Evolutionary conservation across 2,329 filamentous ascomycete species (phyloP), one percentile per base, ranked within the genome.

Genomic region (Aspergillus piperis): DNA sequence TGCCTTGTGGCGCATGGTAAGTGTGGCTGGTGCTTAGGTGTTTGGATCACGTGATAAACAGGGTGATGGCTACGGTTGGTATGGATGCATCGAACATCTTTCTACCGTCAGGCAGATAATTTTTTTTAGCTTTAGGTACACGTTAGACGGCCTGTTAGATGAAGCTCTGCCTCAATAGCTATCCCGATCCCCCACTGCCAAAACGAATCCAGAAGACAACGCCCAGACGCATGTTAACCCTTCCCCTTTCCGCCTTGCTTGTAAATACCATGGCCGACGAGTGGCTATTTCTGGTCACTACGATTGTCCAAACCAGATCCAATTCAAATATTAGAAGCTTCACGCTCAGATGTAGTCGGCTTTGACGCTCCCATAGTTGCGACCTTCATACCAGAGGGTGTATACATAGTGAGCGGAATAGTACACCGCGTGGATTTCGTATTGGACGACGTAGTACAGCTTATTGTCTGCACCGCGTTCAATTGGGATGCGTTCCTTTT

Each of bases 1-100:
- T 63, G 65, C 59, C 49, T 55, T 62, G 74, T 76, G 74, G 75
- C 74, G 73, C 69, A 36, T 36, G 32, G 0, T 65, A n/a, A 25
- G 17, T 65, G 70, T 75, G 74, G 75, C 73, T 73, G 64, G 67
- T 70, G 59, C 38, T 13, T 36, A 0, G 32, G 32, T 23, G 6
- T 5, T 1, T 8, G 54, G 21, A 15, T 60, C 57, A 60, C 54
- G 62, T 74, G 71, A 68, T 2, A 38, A 1, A 2, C 0, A 8
- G 11, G 11, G 1, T 13, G 4, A 30, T 30, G 27, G 32, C 36
- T 25, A 32, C 3, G 0, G 2, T 17, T 49, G 23, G 21, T 27
- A 17, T 30, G 13, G 7, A 23, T 48, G 42, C 19, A 23, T 2
- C 23, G 42, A 48, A 48, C 44, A 17, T 25, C 15, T 30, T 49